Evolutionary conservation across 371 early-diverging fungal species (phyloP).

Genomic region (Phascolomyces articulosus): DNA sequence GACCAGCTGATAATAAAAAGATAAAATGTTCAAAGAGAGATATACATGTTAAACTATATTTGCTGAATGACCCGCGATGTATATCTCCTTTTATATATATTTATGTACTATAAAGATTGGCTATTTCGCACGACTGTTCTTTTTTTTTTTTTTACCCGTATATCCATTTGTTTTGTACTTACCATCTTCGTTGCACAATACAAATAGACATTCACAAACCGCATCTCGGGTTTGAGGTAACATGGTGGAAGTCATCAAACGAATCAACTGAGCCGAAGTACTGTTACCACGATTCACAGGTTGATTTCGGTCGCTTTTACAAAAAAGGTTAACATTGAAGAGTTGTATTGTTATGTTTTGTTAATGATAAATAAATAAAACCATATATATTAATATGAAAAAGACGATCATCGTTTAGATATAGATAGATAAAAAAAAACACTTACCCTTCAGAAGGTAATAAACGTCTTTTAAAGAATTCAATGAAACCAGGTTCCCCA

Average conservation of each 20-base stretch:
- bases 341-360: no score
- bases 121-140: neutral
- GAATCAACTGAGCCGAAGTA: slow-evolving; percentile 68
- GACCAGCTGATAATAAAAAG: slow-evolving; percentile 49
- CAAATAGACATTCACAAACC: slow-evolving; percentile 75
- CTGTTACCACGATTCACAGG: slow-evolving; percentile 76
- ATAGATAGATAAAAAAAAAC: neutral
- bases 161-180: slow-evolving; percentile 27
- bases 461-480: slow-evolving; percentile 36
- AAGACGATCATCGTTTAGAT: no score
- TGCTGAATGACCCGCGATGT: no score
- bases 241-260: slow-evolving; percentile 74
- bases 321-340: neutral
- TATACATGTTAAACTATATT: no score
- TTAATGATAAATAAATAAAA: no score
- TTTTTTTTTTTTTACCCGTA: neutral
- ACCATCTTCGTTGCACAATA: slow-evolving; percentile 81
- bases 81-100: no score
- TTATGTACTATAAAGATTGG: no score
- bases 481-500: slow-evolving; percentile 42
- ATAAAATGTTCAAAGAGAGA: no score
- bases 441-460: slow-evolving; percentile 71
- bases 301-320: slow-evolving; percentile 67
- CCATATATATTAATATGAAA: no score
- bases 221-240: slow-evolving; percentile 67